A percentile compares a stretch with the other conserved stretches of the same genome.
Evolutionary conservation across 805 yeast genomes (phyloP).

Genomic region (Lachancea nothofagi): DNA sequence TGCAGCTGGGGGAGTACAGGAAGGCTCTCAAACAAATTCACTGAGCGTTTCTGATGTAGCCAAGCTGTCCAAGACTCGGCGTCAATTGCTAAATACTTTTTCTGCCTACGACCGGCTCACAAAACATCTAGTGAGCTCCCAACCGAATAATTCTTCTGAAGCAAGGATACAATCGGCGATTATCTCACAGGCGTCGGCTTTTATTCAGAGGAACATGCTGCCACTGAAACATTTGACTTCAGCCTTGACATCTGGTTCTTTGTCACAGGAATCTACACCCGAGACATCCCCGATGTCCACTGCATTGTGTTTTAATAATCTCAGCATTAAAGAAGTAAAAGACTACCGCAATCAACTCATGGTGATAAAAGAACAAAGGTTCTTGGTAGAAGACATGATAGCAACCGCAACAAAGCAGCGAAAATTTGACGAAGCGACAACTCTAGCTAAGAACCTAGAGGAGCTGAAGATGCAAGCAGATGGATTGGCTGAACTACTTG

Average conservation of each 20-base stretch:
- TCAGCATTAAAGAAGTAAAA: conserved; percentile 51
- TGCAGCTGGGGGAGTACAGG: conserved; percentile 18
- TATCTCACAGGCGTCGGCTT: conserved; percentile 49
- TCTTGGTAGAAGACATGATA: conserved; percentile 60
- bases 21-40: conserved; percentile 27
- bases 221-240: conserved; percentile 58
- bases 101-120: conserved; percentile 46
- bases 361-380: conserved; percentile 83
- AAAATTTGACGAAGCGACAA: conserved; percentile 67
- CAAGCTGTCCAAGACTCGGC: conserved; percentile 39
- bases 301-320: conserved; percentile 25
- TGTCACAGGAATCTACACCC: conserved; percentile 10
- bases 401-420: conserved; percentile 57
- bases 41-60: conserved; percentile 28
- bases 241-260: conserved; percentile 29
- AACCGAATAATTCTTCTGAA: conserved; percentile 40
- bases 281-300: conserved; percentile 15
- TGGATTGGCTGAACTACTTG: conserved; percentile 45
- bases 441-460: conserved; percentile 50
- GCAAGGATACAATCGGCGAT: conserved; percentile 47
- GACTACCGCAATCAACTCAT: conserved; percentile 65
- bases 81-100: conserved; percentile 44
- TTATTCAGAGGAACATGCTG: conserved; percentile 61
- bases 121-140: conserved; percentile 37
- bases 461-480: conserved; percentile 51